Conservation (phyloP, 23 red algal species). For the Gracilariopsis chorda region DNA sequence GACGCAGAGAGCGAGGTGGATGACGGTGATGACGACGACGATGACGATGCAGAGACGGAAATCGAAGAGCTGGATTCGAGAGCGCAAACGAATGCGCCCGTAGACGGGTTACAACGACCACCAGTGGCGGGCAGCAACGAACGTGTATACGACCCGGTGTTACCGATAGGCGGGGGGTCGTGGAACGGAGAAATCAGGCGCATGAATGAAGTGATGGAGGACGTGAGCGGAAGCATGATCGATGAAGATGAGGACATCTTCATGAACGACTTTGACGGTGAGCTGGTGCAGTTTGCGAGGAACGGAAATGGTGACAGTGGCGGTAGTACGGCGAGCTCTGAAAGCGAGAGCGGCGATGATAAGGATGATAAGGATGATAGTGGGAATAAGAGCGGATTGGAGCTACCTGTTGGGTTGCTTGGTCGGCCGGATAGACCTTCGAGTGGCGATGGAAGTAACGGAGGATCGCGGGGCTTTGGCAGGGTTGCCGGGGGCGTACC, state of each 20-base stretch:
- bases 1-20: background rate
- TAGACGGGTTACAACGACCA: constrained; percentile 49
- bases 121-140: constrained; percentile 56
- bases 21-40: constrained; percentile 4
- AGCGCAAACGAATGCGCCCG: constrained; percentile 7
- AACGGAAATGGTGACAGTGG: too few relatives aligned
- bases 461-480: too few relatives aligned
- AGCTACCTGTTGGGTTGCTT: background rate
- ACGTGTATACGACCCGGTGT: constrained; percentile 33
- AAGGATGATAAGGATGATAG: background rate
- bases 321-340: background rate
- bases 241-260: constrained; percentile 11
- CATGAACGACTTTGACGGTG: constrained; percentile 31
- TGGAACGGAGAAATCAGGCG: constrained; percentile 6
- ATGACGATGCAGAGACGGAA: constrained; percentile 22
- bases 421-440: background rate
- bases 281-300: background rate
- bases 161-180: background rate
- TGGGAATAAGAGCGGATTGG: background rate
- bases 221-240: background rate
- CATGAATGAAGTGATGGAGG: constrained; percentile 20
- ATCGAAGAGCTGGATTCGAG: background rate
- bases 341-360: background rate
- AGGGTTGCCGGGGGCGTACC: too few relatives aligned
- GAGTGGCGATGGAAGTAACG: background rate